Evolutionary conservation across 768 basidiomycete genomes (phyloP), one percentile per base, ranked within the genome.

Genomic region (Lactifluus volemus): DNA sequence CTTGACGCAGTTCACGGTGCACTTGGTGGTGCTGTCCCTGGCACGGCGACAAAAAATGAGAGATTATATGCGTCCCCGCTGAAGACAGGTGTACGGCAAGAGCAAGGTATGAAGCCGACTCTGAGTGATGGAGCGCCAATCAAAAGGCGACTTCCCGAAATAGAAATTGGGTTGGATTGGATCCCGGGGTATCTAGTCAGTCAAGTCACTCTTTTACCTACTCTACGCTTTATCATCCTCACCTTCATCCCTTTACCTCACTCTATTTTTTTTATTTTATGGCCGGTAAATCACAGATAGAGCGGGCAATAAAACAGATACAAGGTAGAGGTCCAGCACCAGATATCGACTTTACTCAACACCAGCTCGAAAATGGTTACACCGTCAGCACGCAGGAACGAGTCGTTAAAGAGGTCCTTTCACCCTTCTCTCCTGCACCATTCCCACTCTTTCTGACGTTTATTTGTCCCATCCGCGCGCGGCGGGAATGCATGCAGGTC

Each of bases 331-430:
- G 78, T 34, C 70, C 74, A 17, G 73, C 84, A 7, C 81, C 83
- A 15, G 80, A 84, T 53, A 80, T 92, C 72, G 94, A 98, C 79
- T 96, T 88, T 70, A 94, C 95, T 5, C 89, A 91, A 68, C 93
- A 98, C 73, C 77, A 84, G 63, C 84, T 96, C 63, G 97, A 98
- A 61, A 94, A 97, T 74, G 97, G 97, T 29, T 87, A 82, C 68
- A 79, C 85, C 53, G 88, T 97, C 69, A 90, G 85, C 74, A 98
- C 97, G 11, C 91, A 92, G 69, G 95, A 98, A 74, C 84, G 96
- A 67, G 92, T 97, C 49, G 84, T 98, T 70, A 98, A 98, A 75
- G 96, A 98, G 77, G 94, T 96, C 67, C 67, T 85, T 58, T 49
- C 34, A 49, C 34, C 44, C 32, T 34, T 3, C 25, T 9, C 36